These are phyloP conservation scores for Coemansia sp. DNA, from an alignment of 192 early-diverging fungal species.

Conservation along the genomic window DNA sequence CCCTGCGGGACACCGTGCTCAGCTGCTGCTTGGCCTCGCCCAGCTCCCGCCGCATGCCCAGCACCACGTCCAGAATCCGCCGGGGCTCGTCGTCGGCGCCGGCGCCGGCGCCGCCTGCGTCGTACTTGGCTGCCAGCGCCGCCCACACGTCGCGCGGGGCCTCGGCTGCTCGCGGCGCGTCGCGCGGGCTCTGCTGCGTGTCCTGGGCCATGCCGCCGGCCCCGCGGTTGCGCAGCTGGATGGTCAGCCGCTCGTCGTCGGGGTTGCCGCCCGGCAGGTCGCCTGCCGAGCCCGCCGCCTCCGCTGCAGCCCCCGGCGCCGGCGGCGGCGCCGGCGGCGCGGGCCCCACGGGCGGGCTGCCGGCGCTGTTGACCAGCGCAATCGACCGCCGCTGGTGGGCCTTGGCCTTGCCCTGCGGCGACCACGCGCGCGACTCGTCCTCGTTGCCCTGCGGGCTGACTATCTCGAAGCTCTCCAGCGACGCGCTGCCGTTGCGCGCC, in stretches of 20 bases:
- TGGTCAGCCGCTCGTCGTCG: constrained; percentile 50
- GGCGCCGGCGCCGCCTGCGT: constrained; percentile 9
- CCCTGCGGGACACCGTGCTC: constrained; percentile 42
- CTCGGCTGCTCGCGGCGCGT: not conserved
- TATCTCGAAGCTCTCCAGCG: constrained; percentile 40
- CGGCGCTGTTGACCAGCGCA: constrained; percentile 12
- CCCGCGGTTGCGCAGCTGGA: constrained; percentile 54
- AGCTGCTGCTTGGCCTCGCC: constrained; percentile 51
- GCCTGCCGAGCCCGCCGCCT: constrained; percentile 4
- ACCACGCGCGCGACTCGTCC: constrained; percentile 10
- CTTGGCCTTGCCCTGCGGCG: constrained; percentile 18
- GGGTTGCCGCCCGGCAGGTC: constrained; percentile 10
- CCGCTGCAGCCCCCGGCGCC: not conserved
- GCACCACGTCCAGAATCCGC: constrained; percentile 31
- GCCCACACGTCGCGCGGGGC: constrained; percentile 11
- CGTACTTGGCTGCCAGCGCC: constrained; percentile 33
- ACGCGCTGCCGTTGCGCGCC: constrained; percentile 11
- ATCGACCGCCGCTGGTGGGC: constrained; percentile 40
- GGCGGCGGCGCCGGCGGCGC: not conserved
- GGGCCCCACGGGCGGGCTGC: constrained; percentile 7
- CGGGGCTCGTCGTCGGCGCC: constrained; percentile 5
- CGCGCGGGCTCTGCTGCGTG: not conserved
- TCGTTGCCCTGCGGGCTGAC: constrained; percentile 21
- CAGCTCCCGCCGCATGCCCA: constrained; percentile 48
- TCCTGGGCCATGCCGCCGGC: constrained; percentile 13